A percentile compares a stretch with the other conserved stretches of the same genome.
Evolutionary conservation across 1,139 yeast genomes (phyloP).

Genomic region (Pichia sp.): DNA sequence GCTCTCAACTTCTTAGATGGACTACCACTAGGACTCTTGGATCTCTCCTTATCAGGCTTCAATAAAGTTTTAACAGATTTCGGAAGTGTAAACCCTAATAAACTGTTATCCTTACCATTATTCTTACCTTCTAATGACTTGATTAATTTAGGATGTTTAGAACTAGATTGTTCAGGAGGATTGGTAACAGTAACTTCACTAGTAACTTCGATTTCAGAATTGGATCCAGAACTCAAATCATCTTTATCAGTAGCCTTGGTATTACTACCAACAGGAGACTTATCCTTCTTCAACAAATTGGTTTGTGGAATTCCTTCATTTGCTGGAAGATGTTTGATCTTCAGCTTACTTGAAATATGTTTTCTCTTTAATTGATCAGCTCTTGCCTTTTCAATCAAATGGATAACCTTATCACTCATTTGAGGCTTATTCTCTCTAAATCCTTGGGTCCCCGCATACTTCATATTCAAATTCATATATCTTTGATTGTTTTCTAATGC

Average conservation of each 20-base stretch:
- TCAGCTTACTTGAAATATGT: neutral
- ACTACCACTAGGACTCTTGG: neutral
- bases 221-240: no score
- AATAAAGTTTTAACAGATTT: slow-evolving; percentile 3
- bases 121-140: neutral
- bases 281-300: neutral
- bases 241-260: no score
- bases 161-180: no score
- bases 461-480: neutral
- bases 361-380: slow-evolving; percentile 8
- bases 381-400: slow-evolving; percentile 12
- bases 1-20: neutral
- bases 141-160: no score
- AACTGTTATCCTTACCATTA: neutral
- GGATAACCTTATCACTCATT: slow-evolving; percentile 9
- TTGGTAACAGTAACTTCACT: no score
- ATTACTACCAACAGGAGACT: no score
- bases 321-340: no score
- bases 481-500: slow-evolving; percentile 1
- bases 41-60: neutral
- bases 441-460: neutral
- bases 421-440: neutral
- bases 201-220: no score
- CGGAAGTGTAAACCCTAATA: slow-evolving; percentile 14
- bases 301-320: no score